These are phyloP conservation scores for Penicillium antarcticum DNA, from an alignment of 495 filamentous ascomycete species.

Conservation along the genomic window DNA sequence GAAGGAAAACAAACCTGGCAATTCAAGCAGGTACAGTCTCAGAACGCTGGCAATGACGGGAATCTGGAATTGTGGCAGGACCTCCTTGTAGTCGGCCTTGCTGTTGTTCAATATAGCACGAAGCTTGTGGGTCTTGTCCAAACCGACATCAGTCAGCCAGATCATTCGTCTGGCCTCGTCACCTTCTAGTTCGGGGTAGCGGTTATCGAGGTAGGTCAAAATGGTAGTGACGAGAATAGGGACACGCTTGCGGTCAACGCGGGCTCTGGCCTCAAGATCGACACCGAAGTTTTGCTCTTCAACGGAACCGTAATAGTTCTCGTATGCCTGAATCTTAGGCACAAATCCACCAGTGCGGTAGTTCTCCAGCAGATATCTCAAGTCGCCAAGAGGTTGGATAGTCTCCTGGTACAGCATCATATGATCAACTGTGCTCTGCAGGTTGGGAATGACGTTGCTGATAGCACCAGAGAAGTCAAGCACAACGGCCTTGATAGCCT, in stretches of 20 bases:
- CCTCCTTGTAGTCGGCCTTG: constrained; percentile 71
- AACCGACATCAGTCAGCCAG: constrained; percentile 89
- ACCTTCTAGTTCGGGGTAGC: constrained; percentile 94
- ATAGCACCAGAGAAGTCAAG: constrained; percentile 97
- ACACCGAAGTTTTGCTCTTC: constrained; percentile 98
- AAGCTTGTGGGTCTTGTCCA: constrained; percentile 81
- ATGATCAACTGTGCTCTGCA: constrained; percentile 92
- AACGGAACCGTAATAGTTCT: constrained; percentile 98
- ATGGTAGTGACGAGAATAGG: constrained; percentile 90
- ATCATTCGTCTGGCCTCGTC: constrained; percentile 90
- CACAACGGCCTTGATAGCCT: constrained; percentile 96
- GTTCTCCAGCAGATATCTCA: constrained; percentile 95
- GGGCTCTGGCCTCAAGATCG: constrained; percentile 88
- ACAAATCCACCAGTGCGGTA: constrained; percentile 92
- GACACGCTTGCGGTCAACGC: constrained; percentile 92
- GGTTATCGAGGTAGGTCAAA: constrained; percentile 89
- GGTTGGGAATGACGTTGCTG: constrained; percentile 94
- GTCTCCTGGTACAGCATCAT: constrained; percentile 99
- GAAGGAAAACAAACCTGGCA: constrained; percentile 66
- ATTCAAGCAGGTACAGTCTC: constrained; percentile 93
- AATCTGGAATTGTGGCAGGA: constrained; percentile 83
- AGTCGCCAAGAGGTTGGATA: constrained; percentile 85
- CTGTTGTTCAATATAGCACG: constrained; percentile 82
- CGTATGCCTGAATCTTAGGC: constrained; percentile 89
- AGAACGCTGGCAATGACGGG: constrained; percentile 89